Evolutionary conservation across 2,329 filamentous ascomycete species (phyloP), one percentile per base, ranked within the genome.

Genomic region (Beauveria rudraprayagi): DNA sequence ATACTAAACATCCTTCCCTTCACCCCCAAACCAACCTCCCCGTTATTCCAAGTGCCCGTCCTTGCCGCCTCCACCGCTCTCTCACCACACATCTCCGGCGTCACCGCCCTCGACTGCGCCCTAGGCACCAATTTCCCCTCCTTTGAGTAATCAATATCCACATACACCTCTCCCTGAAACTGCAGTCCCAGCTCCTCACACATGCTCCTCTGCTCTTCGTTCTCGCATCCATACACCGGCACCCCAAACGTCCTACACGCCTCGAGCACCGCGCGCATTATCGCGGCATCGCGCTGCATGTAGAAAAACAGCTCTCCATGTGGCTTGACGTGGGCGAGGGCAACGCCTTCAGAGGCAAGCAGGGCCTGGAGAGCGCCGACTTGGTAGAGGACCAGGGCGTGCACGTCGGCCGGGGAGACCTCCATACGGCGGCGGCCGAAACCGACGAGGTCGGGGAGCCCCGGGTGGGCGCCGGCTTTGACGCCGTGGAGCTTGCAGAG

Each of bases 391-490:
- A 82, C 77, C 63, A 82, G 79, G 8, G 83, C 81, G 1, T 80
- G 82, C 63, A 83, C 73, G 65, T 86, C 83, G 19, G 81, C 80
- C 1, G 81, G 76, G 1, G 76, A 72, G 66, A 88, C 76, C 50
- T 82, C 80, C 70, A 88, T 87, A 63, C 83, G 80, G 19, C 85
- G 78, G 2, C 85, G 76, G 2, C 85, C 85, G 66, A 88, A 88
- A 9, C 85, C 85, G 71, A 84, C 78, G 24, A 86, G 76, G 68
- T 88, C 85, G n/a, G 82, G 84, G 0, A 87, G 74, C 1, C 84
- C 84, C 0, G 85, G 85, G 65, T 89, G 85, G 0, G 86, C 86
- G 8, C 85, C 85, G 6, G 83, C 73, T 55, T 76, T 77, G 63
- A 88, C 78, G 61, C 76, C 76, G 70, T 85, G 78, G 47, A 77